Base-by-base conservation (phyloP, 345 rosid species). In the Brassica carinata region DNA sequence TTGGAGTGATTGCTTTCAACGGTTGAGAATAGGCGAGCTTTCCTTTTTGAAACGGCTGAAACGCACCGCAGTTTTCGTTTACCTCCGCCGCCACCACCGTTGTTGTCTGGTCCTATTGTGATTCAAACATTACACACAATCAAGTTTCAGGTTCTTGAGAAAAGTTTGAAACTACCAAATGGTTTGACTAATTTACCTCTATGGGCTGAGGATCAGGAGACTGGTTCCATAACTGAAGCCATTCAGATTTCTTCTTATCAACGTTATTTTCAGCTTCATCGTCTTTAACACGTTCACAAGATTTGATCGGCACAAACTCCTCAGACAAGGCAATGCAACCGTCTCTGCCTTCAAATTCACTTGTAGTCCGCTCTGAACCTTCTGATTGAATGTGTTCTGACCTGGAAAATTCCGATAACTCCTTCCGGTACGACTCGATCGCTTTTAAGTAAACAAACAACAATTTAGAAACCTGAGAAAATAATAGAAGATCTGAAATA, bases 221-320 rank as follows among this genome's bases (percentile, higher is more conserved):
- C 45, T 85, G 94, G 70, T 93, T 91, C 99, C 98, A 95, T 53
- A 95, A 78, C 85, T 90, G 99, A 64, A 96, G 99, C 99, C 99
- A 96, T 51, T 96, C 98, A 0, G 94, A 89, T 85, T 90, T 93
- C 85, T 81, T 88, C 77, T 84, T 90, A 18, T 67, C 84, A 3
- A 8, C 53, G 30, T 58, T 73, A 0, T 17, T 57, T 9, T 80
- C 79, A 69, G 65, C 75, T 62, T 45, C 84, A 0, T 75, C 78
- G 26, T 79, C 62, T 15, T 26, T 59, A 9, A 7, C 3, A 0
- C 15, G 33, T 13, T 58, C 45, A 27, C 27, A 17, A 1, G 90
- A 88, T 69, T 88, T 93, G 13, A 92, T 85, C 0, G 99, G 99
- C 10, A 93, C 89, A 33, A 96, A 96, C 79, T 96, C 91, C 72